Evolutionary conservation across 2,329 filamentous ascomycete genomes (phyloP).

Genomic region (Monosporascus sp.): DNA sequence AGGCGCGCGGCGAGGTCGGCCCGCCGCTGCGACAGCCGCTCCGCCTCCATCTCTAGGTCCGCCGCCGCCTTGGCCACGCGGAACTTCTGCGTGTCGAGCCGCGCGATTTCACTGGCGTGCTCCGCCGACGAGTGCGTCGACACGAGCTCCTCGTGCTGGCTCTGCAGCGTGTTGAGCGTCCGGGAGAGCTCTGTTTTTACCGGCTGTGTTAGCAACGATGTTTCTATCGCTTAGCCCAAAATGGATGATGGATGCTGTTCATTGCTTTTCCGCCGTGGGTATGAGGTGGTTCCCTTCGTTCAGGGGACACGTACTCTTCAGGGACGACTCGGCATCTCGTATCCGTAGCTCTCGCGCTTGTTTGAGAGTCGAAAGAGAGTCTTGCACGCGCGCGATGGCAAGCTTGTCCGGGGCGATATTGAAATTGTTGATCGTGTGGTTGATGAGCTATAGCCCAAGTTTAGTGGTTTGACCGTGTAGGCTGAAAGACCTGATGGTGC

Average conservation of each 20-base stretch:
- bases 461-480: too few species aligned
- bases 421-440: slow-evolving; percentile 90
- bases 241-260: not conserved
- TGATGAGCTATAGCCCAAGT: slow-evolving; percentile 63
- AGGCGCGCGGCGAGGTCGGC: slow-evolving; percentile 69
- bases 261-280: not conserved
- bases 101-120: slow-evolving; percentile 79
- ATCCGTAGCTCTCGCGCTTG: slow-evolving; percentile 76
- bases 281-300: not conserved
- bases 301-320: slow-evolving; percentile 48
- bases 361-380: slow-evolving; percentile 77
- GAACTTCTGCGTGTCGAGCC: slow-evolving; percentile 90
- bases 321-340: slow-evolving; percentile 59
- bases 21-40: slow-evolving; percentile 75
- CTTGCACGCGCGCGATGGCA: slow-evolving; percentile 75
- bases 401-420: slow-evolving; percentile 85
- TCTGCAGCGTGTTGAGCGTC: slow-evolving; percentile 65
- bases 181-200: slow-evolving; percentile 57
- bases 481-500: slow-evolving; percentile 17
- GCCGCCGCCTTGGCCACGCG: slow-evolving; percentile 85
- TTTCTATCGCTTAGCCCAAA: not conserved
- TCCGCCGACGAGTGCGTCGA: slow-evolving; percentile 68
- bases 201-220: slow-evolving; percentile 21
- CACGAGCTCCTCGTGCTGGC: slow-evolving; percentile 72
- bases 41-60: slow-evolving; percentile 90